Percentiles rank a stretch among this genome's conserved stretches.
phyloP scores from a whole-genome alignment of 2,329 filamentous ascomycete genomes.

The Beauveria sp. region DNA sequence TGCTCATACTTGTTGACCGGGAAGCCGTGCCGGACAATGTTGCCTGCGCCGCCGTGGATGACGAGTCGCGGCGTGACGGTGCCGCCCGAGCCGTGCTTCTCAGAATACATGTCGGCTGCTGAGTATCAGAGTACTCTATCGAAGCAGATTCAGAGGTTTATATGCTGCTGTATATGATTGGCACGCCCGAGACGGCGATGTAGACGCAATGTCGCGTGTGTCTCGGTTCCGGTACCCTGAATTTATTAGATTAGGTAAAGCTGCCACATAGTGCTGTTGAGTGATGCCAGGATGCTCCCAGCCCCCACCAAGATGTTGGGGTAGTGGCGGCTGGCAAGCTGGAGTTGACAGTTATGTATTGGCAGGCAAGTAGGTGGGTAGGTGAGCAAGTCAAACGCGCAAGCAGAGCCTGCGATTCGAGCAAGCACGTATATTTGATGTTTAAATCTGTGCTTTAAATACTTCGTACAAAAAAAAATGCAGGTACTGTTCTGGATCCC shows the following conservation, averaged over 20 bases:
- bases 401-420: background rate
- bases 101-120: slow-evolving; percentile 33
- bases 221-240: slow-evolving; percentile 7
- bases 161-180: background rate
- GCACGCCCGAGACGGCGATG: background rate
- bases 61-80: slow-evolving; percentile 50
- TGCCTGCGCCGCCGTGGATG: slow-evolving; percentile 64
- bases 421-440: no score
- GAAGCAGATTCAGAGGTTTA: background rate
- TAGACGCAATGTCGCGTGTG: background rate
- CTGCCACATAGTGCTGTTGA: background rate
- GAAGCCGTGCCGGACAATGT: slow-evolving; percentile 54
- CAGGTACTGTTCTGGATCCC: background rate
- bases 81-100: slow-evolving; percentile 13
- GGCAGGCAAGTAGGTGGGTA: no score
- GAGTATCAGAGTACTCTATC: background rate
- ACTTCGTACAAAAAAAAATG: background rate
- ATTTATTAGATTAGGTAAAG: slow-evolving; percentile 4
- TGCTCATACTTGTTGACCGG: slow-evolving; percentile 48
- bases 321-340: background rate
- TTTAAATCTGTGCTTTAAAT: background rate
- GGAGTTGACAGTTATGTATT: no score
- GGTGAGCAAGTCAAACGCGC: no score
- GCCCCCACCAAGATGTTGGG: background rate
- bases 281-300: background rate